These are phyloP conservation scores for Schizochytrium sp. DNA, from an alignment of 108 stramenopile genomes.

Conservation along the genomic window DNA sequence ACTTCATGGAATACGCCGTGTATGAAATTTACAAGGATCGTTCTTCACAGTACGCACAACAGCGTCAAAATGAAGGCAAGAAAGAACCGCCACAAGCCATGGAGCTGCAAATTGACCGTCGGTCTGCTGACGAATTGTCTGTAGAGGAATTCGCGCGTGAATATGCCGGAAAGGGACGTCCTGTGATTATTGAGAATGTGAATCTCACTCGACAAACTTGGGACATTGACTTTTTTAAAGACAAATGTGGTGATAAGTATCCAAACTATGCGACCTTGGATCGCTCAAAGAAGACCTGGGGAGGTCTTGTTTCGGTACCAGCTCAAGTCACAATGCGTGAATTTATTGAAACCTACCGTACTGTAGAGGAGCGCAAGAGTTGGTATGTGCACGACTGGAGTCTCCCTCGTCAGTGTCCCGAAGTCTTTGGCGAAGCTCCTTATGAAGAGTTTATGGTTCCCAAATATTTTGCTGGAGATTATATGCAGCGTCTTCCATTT, in stretches of 20 bases:
- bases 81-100: neutral
- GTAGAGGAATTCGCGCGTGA: constrained; percentile 16
- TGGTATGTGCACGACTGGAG: constrained; percentile 48
- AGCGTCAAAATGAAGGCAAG: neutral
- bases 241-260: neutral
- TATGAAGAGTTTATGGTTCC: neutral
- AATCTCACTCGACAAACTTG: neutral
- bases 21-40: constrained; percentile 1
- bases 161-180: constrained; percentile 7
- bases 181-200: neutral
- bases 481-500: constrained; percentile 18
- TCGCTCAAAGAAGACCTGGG: constrained; percentile 5
- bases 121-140: neutral
- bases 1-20: neutral
- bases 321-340: neutral
- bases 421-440: constrained; percentile 30
- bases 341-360: constrained; percentile 15
- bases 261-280: neutral
- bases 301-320: neutral
- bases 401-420: neutral
- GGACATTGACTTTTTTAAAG: neutral
- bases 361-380: neutral
- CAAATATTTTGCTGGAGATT: constrained; percentile 15
- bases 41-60: neutral
- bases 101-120: constrained; percentile 9